phyloP scores from a whole-genome alignment of 202 grass and related monocot genomes.

The Setaria viridis region DNA sequence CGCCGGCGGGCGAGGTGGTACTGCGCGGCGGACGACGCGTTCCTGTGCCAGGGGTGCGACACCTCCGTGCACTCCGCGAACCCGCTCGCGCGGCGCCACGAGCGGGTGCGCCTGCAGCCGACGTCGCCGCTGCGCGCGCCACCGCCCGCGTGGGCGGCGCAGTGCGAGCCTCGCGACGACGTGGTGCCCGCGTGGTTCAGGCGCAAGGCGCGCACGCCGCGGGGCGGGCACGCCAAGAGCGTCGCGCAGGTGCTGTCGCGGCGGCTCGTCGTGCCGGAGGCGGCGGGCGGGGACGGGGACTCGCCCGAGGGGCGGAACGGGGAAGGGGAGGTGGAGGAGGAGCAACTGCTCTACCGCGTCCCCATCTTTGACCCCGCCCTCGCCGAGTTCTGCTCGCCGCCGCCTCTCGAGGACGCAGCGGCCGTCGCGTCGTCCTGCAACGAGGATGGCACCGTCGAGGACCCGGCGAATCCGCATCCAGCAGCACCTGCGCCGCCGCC shows the following conservation, averaged over 20 bases:
- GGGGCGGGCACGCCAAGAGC: constrained; percentile 46
- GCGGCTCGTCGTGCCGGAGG: constrained; percentile 64
- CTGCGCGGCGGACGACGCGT: constrained; percentile 87
- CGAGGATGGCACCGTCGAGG: background rate
- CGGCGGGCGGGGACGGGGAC: constrained; percentile 33
- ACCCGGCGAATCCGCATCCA: constrained; percentile 28
- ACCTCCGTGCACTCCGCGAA: constrained; percentile 93
- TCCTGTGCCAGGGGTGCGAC: constrained; percentile 91
- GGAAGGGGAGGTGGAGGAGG: constrained; percentile 48
- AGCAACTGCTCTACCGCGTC: constrained; percentile 74
- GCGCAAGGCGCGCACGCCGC: constrained; percentile 87
- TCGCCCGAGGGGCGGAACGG: constrained; percentile 50
- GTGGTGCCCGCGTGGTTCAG: constrained; percentile 79
- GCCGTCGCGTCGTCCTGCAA: background rate
- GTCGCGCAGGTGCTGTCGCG: constrained; percentile 27
- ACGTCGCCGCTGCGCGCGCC: constrained; percentile 13
- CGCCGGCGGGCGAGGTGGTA: constrained; percentile 84
- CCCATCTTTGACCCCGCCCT: constrained; percentile 69
- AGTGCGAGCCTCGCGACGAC: constrained; percentile 43
- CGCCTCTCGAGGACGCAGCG: constrained; percentile 52
- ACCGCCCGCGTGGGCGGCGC: background rate
- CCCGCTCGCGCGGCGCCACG: constrained; percentile 75
- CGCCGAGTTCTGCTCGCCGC: constrained; percentile 76
- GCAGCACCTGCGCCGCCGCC: background rate
- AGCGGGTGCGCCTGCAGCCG: constrained; percentile 63